Evolutionary conservation across 169 alveolate genomes (phyloP).

Genomic region (Babesia bigemina): DNA sequence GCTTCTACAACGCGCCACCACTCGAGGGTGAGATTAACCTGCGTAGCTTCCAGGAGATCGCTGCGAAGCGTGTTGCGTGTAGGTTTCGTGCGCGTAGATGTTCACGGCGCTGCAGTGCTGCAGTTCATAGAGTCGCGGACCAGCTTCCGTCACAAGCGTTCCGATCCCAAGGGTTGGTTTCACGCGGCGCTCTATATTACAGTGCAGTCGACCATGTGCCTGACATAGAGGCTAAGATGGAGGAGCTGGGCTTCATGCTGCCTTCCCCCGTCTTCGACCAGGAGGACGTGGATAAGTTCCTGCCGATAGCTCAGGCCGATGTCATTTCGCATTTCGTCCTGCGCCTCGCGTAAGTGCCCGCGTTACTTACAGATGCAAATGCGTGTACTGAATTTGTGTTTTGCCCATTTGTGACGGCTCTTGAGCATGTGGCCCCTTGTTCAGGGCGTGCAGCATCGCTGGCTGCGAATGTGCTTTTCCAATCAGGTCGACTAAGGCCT

Average conservation of each 20-base stretch:
- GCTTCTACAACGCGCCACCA: slow-evolving; percentile 76
- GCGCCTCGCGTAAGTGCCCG: slow-evolving; percentile 73
- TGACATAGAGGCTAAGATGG: slow-evolving; percentile 65
- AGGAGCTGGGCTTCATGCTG: slow-evolving; percentile 75
- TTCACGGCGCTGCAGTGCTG: slow-evolving; percentile 27
- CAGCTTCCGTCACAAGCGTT: slow-evolving; percentile 27
- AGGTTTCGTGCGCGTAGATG: not conserved
- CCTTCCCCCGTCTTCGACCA: slow-evolving; percentile 67
- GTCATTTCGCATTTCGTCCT: slow-evolving; percentile 77
- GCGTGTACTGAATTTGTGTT: not conserved
- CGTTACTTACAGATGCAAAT: not conserved
- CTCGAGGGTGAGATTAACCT: slow-evolving; percentile 74
- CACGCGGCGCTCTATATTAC: not conserved
- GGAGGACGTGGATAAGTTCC: slow-evolving; percentile 66
- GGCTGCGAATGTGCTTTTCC: slow-evolving; percentile 65
- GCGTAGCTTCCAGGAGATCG: slow-evolving; percentile 78
- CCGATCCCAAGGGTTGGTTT: slow-evolving; percentile 30
- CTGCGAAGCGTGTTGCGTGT: slow-evolving; percentile 80
- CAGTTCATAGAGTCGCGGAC: slow-evolving; percentile 59
- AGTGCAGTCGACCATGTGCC: slow-evolving; percentile 40
- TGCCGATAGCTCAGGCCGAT: slow-evolving; percentile 75
- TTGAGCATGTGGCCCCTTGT: not conserved
- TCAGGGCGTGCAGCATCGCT: slow-evolving; percentile 10
- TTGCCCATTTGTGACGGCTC: not conserved
- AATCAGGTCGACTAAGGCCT: too few relatives aligned